Evolutionary conservation across 169 alveolate species (phyloP).

Genomic region (Cryptosporidium viatorum): DNA sequence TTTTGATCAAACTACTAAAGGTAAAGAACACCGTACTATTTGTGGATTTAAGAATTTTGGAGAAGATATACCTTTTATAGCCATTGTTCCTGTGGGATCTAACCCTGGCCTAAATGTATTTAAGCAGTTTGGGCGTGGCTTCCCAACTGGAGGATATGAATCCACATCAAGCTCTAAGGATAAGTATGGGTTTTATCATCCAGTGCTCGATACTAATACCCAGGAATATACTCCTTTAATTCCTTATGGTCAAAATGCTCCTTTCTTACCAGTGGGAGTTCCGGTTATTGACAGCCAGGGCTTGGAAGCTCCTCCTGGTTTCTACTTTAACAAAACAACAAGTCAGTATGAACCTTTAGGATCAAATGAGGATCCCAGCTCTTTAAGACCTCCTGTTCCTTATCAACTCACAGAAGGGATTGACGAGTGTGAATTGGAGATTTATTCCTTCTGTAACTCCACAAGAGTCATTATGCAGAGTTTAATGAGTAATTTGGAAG

Average conservation of each 20-base stretch:
- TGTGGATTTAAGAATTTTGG: conserved; percentile 34
- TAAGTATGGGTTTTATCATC: conserved; percentile 25
- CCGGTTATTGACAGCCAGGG: conserved; percentile 18
- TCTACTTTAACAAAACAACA: conserved; percentile 36
- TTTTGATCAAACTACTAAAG: neutral
- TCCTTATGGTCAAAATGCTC: conserved; percentile 51
- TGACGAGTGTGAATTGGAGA: neutral
- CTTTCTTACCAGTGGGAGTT: conserved; percentile 56
- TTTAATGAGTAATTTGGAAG: neutral
- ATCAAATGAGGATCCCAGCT: neutral
- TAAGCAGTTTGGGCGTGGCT: conserved; percentile 52
- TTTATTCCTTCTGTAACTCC: conserved; percentile 20
- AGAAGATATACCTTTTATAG: neutral
- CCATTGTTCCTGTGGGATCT: conserved; percentile 24
- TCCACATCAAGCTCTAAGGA: conserved; percentile 17
- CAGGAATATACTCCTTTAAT: conserved; percentile 11
- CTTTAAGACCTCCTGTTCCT: conserved; percentile 26
- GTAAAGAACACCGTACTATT: neutral
- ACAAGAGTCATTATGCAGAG: neutral
- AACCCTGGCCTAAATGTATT: conserved; percentile 10
- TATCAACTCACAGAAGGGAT: neutral
- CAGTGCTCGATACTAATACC: neutral
- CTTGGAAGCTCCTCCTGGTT: conserved; percentile 13
- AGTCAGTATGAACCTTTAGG: conserved; percentile 36
- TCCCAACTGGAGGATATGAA: conserved; percentile 36